These are phyloP conservation scores for Hypoxylon rubiginosum DNA, from an alignment of 2,329 filamentous ascomycete genomes.

Conservation along the genomic window DNA sequence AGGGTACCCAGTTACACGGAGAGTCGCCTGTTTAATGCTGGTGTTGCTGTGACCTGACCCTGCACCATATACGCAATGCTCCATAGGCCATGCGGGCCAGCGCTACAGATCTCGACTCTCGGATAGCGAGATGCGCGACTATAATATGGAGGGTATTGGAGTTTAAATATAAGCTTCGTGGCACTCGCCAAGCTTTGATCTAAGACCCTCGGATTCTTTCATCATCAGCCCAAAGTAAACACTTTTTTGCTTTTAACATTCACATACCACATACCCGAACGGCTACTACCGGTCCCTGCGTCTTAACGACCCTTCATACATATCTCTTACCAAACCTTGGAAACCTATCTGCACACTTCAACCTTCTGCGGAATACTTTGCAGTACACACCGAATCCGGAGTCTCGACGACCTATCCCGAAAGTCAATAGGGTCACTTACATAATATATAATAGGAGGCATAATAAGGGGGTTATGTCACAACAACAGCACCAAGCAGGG, in stretches of 20 bases:
- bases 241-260: neutral
- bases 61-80: no score
- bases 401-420: neutral
- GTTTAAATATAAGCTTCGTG: slow-evolving; percentile 7
- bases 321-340: neutral
- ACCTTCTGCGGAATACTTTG: neutral
- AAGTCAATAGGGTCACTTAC: neutral
- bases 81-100: no score
- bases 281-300: neutral
- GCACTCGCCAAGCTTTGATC: neutral
- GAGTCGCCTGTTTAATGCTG: neutral
- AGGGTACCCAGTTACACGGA: no score
- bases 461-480: neutral
- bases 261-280: neutral
- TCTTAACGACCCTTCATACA: neutral
- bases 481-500: slow-evolving; percentile 45
- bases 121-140: neutral
- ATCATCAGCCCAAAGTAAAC: neutral
- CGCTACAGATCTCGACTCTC: neutral
- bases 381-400: neutral
- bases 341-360: neutral
- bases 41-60: neutral
- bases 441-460: slow-evolving; percentile 3
- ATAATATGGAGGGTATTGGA: neutral
- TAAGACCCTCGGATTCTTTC: neutral